Percentiles rank a stretch among this genome's conserved stretches.
phyloP scores from a whole-genome alignment of 164 flowering plant genomes.

The Taxillus chinensis region DNA sequence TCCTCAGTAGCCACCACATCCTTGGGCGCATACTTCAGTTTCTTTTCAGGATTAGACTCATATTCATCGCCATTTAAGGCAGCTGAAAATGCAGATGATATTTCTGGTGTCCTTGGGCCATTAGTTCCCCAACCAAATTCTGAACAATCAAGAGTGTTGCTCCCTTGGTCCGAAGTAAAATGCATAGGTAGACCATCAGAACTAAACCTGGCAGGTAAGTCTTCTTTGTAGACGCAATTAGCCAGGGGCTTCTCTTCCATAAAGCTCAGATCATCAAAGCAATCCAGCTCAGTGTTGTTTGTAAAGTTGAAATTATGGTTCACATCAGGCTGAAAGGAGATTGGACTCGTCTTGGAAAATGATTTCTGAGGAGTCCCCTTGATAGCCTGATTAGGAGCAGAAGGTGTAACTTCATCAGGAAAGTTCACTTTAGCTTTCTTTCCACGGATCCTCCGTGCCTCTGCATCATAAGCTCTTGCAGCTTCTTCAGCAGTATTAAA shows the following conservation, averaged over 20 bases:
- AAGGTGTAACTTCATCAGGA: conserved; percentile 46
- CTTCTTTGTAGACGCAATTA: conserved; percentile 18
- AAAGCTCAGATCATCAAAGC: conserved; percentile 21
- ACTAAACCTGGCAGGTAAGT: conserved; percentile 12
- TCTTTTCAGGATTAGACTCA: conserved; percentile 46
- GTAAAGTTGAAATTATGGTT: conserved; percentile 21
- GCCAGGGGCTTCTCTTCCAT: conserved; percentile 51
- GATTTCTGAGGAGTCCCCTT: conserved; percentile 29
- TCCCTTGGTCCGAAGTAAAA: not conserved
- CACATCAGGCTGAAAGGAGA: conserved; percentile 19
- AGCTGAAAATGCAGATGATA: not conserved
- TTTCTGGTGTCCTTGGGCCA: not conserved
- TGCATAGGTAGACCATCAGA: not conserved
- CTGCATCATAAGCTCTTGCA: conserved; percentile 97
- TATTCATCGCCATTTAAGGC: conserved; percentile 15
- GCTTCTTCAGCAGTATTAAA: conserved; percentile 99
- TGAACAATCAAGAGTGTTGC: not conserved
- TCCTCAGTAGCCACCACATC: conserved; percentile 21
- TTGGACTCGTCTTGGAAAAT: conserved; percentile 16
- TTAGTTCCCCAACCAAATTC: not conserved
- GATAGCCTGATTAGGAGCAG: conserved; percentile 26
- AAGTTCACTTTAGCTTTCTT: conserved; percentile 96
- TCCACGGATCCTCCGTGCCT: conserved; percentile 89
- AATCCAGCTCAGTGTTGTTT: conserved; percentile 24
- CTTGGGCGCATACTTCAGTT: conserved; percentile 32